A percentile compares a stretch with the other conserved stretches of the same genome.
phyloP scores from a whole-genome alignment of 2,329 filamentous ascomycete species.

The Epichloe festucae region DNA sequence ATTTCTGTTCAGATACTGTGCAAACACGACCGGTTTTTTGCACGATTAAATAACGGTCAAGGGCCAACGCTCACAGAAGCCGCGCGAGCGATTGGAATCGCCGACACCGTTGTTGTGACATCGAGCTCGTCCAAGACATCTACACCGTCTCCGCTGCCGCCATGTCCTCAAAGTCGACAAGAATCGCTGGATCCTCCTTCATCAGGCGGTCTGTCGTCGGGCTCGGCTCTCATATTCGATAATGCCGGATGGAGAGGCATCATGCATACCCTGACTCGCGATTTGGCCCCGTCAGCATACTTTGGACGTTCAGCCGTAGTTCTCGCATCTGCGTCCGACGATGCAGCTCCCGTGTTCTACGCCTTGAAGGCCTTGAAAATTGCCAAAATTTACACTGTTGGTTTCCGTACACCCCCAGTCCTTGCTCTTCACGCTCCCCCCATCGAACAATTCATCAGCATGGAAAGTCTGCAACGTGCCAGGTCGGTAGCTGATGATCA shows the following conservation, averaged over 20 bases:
- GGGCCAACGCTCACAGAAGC: constrained; percentile 58
- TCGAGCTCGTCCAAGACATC: constrained; percentile 29
- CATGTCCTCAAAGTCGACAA: constrained; percentile 30
- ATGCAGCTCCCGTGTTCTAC: constrained; percentile 68
- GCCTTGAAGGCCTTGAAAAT: constrained; percentile 64
- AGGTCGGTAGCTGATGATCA: constrained; percentile 34
- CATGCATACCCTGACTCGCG: constrained; percentile 64
- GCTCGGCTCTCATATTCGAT: constrained; percentile 55
- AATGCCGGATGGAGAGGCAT: constrained; percentile 83
- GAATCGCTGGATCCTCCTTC: constrained; percentile 6
- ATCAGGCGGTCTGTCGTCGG: constrained; percentile 29
- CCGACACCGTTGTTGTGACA: constrained; percentile 67
- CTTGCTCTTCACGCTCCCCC: constrained; percentile 51
- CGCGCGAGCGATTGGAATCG: constrained; percentile 62
- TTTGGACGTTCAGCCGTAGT: constrained; percentile 63
- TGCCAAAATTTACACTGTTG: constrained; percentile 71
- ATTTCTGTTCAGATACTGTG: constrained; percentile 49
- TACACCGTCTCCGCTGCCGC: constrained; percentile 32
- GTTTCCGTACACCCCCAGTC: constrained; percentile 53
- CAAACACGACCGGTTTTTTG: constrained; percentile 38
- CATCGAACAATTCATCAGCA: constrained; percentile 67
- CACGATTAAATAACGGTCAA: constrained; percentile 33
- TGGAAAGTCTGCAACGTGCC: constrained; percentile 47
- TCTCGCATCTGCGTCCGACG: constrained; percentile 57
- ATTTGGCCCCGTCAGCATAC: constrained; percentile 74